phyloP scores from a whole-genome alignment of 1,284 basidiomycete species.

The Cerrena zonata region DNA sequence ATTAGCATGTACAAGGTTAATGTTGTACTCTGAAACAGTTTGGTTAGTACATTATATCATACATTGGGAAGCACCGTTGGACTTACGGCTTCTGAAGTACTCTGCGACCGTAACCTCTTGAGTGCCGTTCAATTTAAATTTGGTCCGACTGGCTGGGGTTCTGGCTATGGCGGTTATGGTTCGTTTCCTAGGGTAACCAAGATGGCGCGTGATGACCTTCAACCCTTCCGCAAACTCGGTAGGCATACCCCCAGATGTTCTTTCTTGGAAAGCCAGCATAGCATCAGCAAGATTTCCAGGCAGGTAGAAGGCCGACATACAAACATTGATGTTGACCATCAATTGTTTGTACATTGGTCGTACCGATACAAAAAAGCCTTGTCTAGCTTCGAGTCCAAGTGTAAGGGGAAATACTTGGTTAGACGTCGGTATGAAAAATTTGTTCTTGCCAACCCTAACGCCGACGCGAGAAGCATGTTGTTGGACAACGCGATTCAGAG shows the following conservation, averaged over 20 bases:
- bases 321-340: conserved; percentile 70
- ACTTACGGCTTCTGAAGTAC: conserved; percentile 57
- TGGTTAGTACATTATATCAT: neutral
- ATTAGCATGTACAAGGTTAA: conserved; percentile 40
- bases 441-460: conserved; percentile 53
- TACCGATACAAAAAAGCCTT: conserved; percentile 65
- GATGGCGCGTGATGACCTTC: conserved; percentile 52
- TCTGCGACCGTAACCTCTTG: conserved; percentile 52
- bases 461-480: conserved; percentile 49
- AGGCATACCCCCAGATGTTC: conserved; percentile 43
- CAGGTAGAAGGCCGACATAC: conserved; percentile 66
- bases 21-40: conserved; percentile 48
- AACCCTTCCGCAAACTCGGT: conserved; percentile 45
- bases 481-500: conserved; percentile 62
- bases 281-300: conserved; percentile 57
- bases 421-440: conserved; percentile 51
- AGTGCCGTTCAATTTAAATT: conserved; percentile 52
- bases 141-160: conserved; percentile 39
- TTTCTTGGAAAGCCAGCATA: conserved; percentile 40
- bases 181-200: conserved; percentile 48
- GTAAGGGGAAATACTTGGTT: conserved; percentile 30
- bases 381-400: conserved; percentile 49
- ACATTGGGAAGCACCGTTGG: neutral
- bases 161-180: conserved; percentile 42
- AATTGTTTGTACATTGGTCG: conserved; percentile 59